Conservation (phyloP, 2,329 filamentous ascomycete species). For the Colletotrichum tropicicola region DNA sequence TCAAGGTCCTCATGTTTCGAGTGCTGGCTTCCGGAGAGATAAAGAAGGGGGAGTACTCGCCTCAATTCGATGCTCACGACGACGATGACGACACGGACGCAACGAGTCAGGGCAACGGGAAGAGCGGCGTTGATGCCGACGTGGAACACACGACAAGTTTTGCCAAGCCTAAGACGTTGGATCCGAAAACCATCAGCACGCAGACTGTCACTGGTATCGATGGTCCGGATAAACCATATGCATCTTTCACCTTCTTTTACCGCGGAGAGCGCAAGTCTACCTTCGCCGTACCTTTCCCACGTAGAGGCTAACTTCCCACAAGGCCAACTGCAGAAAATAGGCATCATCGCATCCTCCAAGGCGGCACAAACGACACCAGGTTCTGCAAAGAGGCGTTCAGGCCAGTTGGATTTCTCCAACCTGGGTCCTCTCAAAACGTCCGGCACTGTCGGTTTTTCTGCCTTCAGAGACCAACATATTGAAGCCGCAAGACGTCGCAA, state of each 20-base stretch:
- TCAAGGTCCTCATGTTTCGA: conserved; percentile 96
- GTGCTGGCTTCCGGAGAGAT: conserved; percentile 96
- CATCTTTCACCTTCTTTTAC: conserved; percentile 97
- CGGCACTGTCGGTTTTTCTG: conserved; percentile 90
- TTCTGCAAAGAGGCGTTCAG: conserved; percentile 79
- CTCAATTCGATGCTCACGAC: conserved; percentile 96
- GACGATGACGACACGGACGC: conserved; percentile 79
- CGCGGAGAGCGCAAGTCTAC: conserved; percentile 84
- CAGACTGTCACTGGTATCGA: conserved; percentile 99
- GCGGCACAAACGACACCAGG: conserved; percentile 67
- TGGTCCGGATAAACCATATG: conserved; percentile 94
- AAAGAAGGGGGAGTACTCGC: conserved; percentile 97
- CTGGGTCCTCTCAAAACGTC: conserved; percentile 84
- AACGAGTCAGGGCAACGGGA: conserved; percentile 60
- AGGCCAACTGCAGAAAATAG: conserved; percentile 98
- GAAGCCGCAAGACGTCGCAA: conserved; percentile 66
- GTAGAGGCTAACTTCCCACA: not conserved
- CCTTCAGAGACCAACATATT: conserved; percentile 79
- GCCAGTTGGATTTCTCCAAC: conserved; percentile 85
- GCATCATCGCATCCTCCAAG: conserved; percentile 79
- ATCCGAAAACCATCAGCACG: conserved; percentile 97
- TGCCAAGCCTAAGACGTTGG: conserved; percentile 93
- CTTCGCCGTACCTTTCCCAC: not conserved
- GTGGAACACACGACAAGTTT: conserved; percentile 98
- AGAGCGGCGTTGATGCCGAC: conserved; percentile 76